Conservation (phyloP, 2,329 filamentous ascomycete genomes). For the Pseudogymnoascus verrucosus region DNA sequence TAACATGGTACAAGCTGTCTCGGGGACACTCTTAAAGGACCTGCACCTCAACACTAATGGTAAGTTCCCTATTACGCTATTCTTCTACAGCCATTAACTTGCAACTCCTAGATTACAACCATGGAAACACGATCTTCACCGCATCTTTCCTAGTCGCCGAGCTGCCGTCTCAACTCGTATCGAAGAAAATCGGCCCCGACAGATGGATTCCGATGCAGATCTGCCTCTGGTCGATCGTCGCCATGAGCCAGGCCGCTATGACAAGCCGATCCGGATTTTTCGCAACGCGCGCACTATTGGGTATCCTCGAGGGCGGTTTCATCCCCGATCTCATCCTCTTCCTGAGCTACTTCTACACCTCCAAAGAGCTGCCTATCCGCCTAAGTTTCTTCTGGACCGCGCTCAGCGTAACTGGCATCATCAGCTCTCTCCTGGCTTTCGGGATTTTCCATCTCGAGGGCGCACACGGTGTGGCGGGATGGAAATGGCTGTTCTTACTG, state of each 20-base stretch:
- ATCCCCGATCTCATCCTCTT: constrained; percentile 60
- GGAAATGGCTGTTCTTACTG: constrained; percentile 49
- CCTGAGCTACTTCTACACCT: constrained; percentile 69
- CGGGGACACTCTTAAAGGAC: constrained; percentile 43
- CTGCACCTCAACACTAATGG: constrained; percentile 36
- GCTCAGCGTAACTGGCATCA: constrained; percentile 32
- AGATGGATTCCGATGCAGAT: constrained; percentile 43
- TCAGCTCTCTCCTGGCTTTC: constrained; percentile 47
- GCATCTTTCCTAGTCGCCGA: constrained; percentile 37
- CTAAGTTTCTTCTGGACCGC: constrained; percentile 66
- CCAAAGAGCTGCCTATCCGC: constrained; percentile 58
- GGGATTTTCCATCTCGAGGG: constrained; percentile 45
- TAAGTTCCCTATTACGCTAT: neutral
- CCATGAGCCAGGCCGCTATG: constrained; percentile 27
- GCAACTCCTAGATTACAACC: constrained; percentile 18
- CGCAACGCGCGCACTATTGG: constrained; percentile 40
- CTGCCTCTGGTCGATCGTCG: constrained; percentile 28
- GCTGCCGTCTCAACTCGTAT: constrained; percentile 40
- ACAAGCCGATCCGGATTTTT: constrained; percentile 30
- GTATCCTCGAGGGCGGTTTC: constrained; percentile 49
- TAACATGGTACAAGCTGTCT: constrained; percentile 26
- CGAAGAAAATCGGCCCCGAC: constrained; percentile 41
- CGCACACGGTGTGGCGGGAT: constrained; percentile 41
- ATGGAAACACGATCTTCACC: constrained; percentile 33
- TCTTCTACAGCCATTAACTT: neutral